Evolutionary conservation across 352 stramenopile species (phyloP).

Genomic region (Phytopythium ostracodes): DNA sequence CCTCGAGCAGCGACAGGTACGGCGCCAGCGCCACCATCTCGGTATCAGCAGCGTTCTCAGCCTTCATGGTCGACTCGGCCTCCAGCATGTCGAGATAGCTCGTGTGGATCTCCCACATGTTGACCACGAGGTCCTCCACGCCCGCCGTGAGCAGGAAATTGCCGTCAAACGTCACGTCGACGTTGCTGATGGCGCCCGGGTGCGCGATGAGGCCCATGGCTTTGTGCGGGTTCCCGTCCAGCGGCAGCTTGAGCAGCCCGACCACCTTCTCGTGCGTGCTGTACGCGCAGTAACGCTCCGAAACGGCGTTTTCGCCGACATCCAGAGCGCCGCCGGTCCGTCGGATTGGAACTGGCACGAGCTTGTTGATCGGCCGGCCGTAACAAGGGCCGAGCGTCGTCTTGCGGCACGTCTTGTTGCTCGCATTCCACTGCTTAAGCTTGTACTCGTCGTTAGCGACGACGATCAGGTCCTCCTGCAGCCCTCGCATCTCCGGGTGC

Average conservation of each 20-base stretch:
- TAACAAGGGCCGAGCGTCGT: constrained; percentile 90
- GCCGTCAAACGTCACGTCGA: constrained; percentile 85
- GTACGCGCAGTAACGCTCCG: constrained; percentile 75
- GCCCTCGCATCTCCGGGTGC: constrained; percentile 73
- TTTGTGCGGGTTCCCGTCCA: constrained; percentile 92
- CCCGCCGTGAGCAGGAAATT: constrained; percentile 86
- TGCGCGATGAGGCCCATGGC: constrained; percentile 92
- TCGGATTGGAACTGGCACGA: constrained; percentile 60
- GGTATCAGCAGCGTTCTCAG: constrained; percentile 8
- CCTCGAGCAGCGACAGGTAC: constrained; percentile 86
- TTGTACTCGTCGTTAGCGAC: constrained; percentile 93
- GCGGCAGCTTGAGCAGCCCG: constrained; percentile 81
- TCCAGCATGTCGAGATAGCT: constrained; percentile 69
- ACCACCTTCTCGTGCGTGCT: constrained; percentile 84
- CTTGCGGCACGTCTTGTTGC: constrained; percentile 89
- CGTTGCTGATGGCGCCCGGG: constrained; percentile 79
- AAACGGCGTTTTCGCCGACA: constrained; percentile 9
- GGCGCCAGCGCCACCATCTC: constrained; percentile 41
- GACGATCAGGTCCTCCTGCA: constrained; percentile 88
- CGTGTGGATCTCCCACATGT: constrained; percentile 89
- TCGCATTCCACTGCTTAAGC: constrained; percentile 90
- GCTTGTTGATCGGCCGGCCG: constrained; percentile 81
- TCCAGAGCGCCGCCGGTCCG: neutral
- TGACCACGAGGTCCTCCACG: constrained; percentile 87
- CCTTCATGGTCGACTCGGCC: constrained; percentile 15